Evolutionary conservation across 2,329 filamentous ascomycete genomes (phyloP), one percentile per base, ranked within the genome.

Genomic region (Coniella lustricola): DNA sequence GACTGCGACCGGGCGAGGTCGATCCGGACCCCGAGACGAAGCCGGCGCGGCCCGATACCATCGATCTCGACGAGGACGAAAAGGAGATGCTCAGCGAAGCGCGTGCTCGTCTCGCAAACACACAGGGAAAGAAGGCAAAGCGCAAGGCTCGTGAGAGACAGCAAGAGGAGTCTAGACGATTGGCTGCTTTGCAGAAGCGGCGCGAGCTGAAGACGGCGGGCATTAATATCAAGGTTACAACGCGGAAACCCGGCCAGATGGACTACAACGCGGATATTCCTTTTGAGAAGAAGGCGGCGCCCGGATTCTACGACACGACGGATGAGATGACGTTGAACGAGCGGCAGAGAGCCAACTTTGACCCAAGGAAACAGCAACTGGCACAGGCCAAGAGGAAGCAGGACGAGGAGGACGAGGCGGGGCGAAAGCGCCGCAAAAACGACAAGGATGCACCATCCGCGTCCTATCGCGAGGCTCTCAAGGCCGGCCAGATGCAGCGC

Each of bases 21-120:
- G 93, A 98, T 60, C 90, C 91, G n/a, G 91, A 97, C 61, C 90
- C 93, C 9, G 93, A 98, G 68, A 93, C 87, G 58, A 96, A 96
- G 66, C 93, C 93, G 48, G 93, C 93, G 32, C 79, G 90, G 52
- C 93, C 93, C 34, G 93, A 98, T 66, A 96, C 93, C 5, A 93
- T 98, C 64, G 93, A 98, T 67, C 82, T 98, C 60, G 93, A 98
- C 64, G 93, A 98, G 65, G 93, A 98, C 63, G 93, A 98, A 68
- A 97, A 98, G 73, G 93, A 98, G 69, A 98, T 98, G 93, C 70
- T 98, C 61, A 96, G 90, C 64, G 93, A 98, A 71, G 93, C 93
- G 57, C 87, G 93, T 63, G 93, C 93, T 48, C 89, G 93, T 70
- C 73, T 98, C 55, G 93, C 93, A 55, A 98, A 98, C 62, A 97